A percentile compares a stretch with the other conserved stretches of the same genome.
Evolutionary conservation across 768 basidiomycete species (phyloP).

Genomic region (Agrocybe pediades): DNA sequence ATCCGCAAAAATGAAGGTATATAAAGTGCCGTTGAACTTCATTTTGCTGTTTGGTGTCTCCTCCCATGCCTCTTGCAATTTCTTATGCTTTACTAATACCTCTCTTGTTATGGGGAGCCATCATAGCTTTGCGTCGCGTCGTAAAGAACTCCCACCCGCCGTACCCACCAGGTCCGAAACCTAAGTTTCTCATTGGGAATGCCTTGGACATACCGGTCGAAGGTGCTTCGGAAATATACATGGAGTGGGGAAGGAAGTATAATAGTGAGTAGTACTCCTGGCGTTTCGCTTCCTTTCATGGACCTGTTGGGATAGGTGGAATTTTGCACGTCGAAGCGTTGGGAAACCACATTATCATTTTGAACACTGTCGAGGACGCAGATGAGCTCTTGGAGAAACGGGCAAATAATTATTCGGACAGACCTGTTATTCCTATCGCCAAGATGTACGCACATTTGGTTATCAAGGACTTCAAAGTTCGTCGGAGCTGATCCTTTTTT

Average conservation of each 20-base stretch:
- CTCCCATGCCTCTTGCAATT: too few species aligned
- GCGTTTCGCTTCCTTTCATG: background rate
- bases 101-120: too few species aligned
- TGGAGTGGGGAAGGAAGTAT: constrained; percentile 11
- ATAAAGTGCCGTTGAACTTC: too few species aligned
- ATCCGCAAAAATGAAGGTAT: too few species aligned
- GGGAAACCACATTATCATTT: constrained; percentile 1
- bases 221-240: background rate
- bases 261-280: background rate
- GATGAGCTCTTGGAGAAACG: constrained; percentile 6
- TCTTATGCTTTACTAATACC: background rate
- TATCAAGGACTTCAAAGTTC: background rate
- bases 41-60: too few species aligned
- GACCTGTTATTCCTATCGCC: background rate
- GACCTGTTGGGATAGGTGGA: background rate
- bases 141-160: background rate
- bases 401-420: constrained; percentile 1
- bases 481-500: background rate
- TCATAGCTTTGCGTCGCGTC: background rate
- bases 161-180: constrained; percentile 10
- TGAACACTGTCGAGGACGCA: constrained; percentile 6
- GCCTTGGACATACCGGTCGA: constrained; percentile 2
- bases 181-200: constrained; percentile 7
- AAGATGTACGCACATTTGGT: background rate
- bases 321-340: background rate